Evolutionary conservation across 345 rosid genomes (phyloP), one percentile per base, ranked within the genome.

Genomic region (Acer negundo): DNA sequence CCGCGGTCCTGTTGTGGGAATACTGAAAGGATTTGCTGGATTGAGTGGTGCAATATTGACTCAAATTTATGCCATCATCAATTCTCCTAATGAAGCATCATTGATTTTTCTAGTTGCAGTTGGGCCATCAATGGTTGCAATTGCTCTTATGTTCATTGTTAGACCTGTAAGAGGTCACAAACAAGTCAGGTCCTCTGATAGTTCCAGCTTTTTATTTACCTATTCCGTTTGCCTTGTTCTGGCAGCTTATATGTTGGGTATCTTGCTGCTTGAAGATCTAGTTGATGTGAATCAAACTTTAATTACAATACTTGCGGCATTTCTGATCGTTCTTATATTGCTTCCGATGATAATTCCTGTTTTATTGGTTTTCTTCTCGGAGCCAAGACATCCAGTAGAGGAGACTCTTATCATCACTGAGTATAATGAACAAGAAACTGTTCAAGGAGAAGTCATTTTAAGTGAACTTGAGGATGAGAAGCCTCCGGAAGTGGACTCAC

Each of bases 41-140:
- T 83, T 93, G 81, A 89, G 98, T 67, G 97, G 98, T 23, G 98
- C 97, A 59, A 91, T 94, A 80, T 83, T 93, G 83, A 93, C 95
- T 19, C 97, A 91, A 85, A 80, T 94, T 58, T 90, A 94, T 75
- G 70, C 84, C 28, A 83, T 88, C 91, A 87, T 88, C 77, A 87
- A 80, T 77, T 85, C 93, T 8, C 83, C 94, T 46, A 76, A 86
- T 64, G 89, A 88, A 19, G 87, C 97, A 13, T 82, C 94, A 17
- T 92, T 94, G 47, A 86, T 94, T 49, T 89, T 93, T 81, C 84
- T 91, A 91, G 86, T 91, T 47, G 97, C 95, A 0, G 86, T 91
- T 67, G 97, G 91, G 28, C 97, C 98, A 35, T 81, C 93, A 38
- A 75, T 93, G 7, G 88, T 91, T 17, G 92, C 87, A 72, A 84